Evolutionary conservation across 2,329 filamentous ascomycete species (phyloP).

Genomic region (Verticillium isaacii): DNA sequence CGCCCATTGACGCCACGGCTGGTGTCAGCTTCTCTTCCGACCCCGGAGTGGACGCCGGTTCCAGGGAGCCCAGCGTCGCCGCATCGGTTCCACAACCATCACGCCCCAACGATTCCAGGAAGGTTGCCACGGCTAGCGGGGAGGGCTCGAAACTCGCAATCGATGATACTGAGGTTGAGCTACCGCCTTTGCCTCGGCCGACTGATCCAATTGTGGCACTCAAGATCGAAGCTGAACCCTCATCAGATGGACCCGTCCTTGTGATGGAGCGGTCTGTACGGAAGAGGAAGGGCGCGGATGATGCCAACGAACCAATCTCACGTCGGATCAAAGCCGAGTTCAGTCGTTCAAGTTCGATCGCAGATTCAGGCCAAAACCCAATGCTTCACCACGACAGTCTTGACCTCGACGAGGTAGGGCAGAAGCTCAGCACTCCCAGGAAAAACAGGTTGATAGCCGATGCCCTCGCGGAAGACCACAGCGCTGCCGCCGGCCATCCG

Average conservation of each 20-base stretch:
- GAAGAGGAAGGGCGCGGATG: conserved; percentile 34
- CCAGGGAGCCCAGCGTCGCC: not conserved
- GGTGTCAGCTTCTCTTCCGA: conserved; percentile 9
- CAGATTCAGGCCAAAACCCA: conserved; percentile 17
- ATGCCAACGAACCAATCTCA: conserved; percentile 16
- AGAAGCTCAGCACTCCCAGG: conserved; percentile 36
- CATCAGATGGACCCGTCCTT: conserved; percentile 47
- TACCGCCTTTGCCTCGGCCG: conserved; percentile 22
- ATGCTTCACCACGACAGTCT: conserved; percentile 45
- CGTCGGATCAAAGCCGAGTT: conserved; percentile 39
- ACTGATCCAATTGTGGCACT: not conserved
- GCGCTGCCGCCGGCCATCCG: not conserved
- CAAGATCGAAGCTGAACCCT: conserved; percentile 43
- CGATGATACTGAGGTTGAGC: conserved; percentile 4
- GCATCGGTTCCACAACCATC: not conserved
- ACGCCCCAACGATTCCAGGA: not conserved
- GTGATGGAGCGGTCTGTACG: conserved; percentile 44
- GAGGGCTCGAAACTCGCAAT: not conserved
- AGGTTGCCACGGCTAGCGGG: not conserved
- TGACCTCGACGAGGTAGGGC: conserved; percentile 50
- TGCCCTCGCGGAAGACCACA: not conserved
- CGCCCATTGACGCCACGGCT: not conserved
- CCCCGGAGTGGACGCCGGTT: not conserved
- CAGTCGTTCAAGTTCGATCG: conserved; percentile 20
- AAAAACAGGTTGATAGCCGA: conserved; percentile 17